Base-by-base conservation (phyloP, 768 basidiomycete genomes). In the Mycena crocata region DNA sequence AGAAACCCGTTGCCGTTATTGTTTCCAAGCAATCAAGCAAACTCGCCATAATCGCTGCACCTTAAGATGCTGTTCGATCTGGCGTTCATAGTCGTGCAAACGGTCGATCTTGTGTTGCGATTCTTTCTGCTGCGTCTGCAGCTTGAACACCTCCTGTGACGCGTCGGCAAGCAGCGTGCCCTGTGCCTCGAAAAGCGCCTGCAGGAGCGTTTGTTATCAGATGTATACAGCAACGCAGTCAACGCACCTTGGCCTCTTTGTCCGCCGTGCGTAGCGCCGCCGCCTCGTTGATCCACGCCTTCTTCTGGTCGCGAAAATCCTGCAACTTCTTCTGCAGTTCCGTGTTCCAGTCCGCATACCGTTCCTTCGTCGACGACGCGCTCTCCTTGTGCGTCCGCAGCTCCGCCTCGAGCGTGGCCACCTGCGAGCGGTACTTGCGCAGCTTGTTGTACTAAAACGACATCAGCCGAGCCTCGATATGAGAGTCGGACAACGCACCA, bases 261-360 rank as follows among this genome's bases (percentile, higher is more conserved):
- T 94, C 86, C 31, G 88, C 88, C 10, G 86, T 86, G 17, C 92
- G 87, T 62, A 96, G 82, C 13, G 81, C 79, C 8, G 89, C 87
- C 19, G 90, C 89, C 72, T 95, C 93, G 0, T 80, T 80, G 42
- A 87, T 83, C 93, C 94, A 95, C 5, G 82, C 80, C 74, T 88
- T 90, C 77, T 93, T 94, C 74, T 96, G 92, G 55, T 93, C 92
- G 51, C 93, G 84, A 52, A 93, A 83, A 52, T 89, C 88, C 59
- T 85, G 87, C 61, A 95, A 80, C 75, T 92, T 93, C 63, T 90
- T 89, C 73, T 93, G 90, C n/a, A 96, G 78, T 64, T 94, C 89
- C 5, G 82, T 85, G 69, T 94, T 94, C 92, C 93, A 96, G 62
- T 94, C 93, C 3, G 88, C 86, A 73, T 93, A 94, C 71, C 92